Evolutionary conservation across 805 yeast species (phyloP).

Genomic region (Wickerhamiella sergipiensis): DNA sequence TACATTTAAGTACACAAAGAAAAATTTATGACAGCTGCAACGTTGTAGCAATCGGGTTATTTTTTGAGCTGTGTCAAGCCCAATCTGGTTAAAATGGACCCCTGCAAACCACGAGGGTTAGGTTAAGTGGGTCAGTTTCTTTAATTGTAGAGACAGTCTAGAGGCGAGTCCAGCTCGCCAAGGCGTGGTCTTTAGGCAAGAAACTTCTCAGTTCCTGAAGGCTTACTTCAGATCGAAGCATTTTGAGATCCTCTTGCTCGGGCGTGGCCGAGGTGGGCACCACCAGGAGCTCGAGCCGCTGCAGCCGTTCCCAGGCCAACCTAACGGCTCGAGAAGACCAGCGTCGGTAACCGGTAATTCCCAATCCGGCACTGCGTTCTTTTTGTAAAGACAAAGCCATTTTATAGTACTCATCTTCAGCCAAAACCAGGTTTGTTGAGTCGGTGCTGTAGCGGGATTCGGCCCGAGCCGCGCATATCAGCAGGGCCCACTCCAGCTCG

Average conservation of each 20-base stretch:
- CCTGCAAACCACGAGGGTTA: too few species aligned
- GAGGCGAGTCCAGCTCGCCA: constrained; percentile 29
- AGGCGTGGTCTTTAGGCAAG: constrained; percentile 26
- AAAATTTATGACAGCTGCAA: background rate
- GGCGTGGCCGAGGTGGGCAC: constrained; percentile 29
- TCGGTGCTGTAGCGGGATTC: constrained; percentile 42
- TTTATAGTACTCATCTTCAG: constrained; percentile 58
- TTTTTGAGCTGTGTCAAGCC: too few species aligned
- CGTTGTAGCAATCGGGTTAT: background rate
- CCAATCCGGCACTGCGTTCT: constrained; percentile 29
- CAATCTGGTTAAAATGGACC: too few species aligned
- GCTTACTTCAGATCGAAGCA: constrained; percentile 24
- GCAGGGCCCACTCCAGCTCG: constrained; percentile 54
- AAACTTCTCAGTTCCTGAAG: constrained; percentile 23
- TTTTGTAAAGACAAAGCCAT: constrained; percentile 36
- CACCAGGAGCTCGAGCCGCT: constrained; percentile 37
- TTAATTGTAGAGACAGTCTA: too few species aligned
- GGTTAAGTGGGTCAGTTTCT: background rate
- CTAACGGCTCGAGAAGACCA: constrained; percentile 51
- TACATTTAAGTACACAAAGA: too few species aligned
- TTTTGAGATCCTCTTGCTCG: constrained; percentile 27
- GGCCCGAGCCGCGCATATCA: constrained; percentile 66
- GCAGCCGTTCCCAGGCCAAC: constrained; percentile 63
- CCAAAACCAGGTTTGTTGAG: constrained; percentile 61
- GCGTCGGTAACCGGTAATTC: constrained; percentile 32